A percentile compares a stretch with the other conserved stretches of the same genome.
Evolutionary conservation across 2,329 filamentous ascomycete genomes (phyloP).

Genomic region (Chrysoporthe puriensis): DNA sequence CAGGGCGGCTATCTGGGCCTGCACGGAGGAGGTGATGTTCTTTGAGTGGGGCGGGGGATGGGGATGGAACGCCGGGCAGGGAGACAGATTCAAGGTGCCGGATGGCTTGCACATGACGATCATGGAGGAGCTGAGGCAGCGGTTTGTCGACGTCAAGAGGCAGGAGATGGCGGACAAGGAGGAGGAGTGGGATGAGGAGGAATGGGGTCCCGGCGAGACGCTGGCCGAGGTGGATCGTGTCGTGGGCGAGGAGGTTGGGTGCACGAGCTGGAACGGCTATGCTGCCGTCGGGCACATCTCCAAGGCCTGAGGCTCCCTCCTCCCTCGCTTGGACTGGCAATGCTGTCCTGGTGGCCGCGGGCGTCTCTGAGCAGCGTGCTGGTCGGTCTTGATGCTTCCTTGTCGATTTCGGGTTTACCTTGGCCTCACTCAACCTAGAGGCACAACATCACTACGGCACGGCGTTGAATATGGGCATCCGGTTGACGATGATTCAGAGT

Average conservation of each 20-base stretch:
- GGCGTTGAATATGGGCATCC: constrained; percentile 5
- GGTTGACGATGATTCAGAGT: background rate
- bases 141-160: constrained; percentile 10
- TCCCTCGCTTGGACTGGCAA: background rate
- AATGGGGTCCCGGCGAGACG: background rate
- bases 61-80: background rate
- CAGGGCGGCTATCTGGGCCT: background rate
- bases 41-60: constrained; percentile 1
- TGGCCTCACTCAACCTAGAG: background rate
- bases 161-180: background rate
- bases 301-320: background rate
- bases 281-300: constrained; percentile 1
- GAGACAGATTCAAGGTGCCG: constrained; percentile 2
- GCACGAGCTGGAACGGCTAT: constrained; percentile 22
- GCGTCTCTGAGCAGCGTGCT: background rate
- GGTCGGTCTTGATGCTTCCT: background rate
- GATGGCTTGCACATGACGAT: constrained; percentile 19
- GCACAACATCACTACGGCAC: background rate
- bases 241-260: constrained; percentile 20
- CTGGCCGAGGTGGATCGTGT: constrained; percentile 14
- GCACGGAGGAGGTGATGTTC: constrained; percentile 16
- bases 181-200: constrained; percentile 6
- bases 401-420: background rate
- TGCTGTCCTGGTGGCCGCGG: background rate
- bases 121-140: constrained; percentile 20